phyloP scores from a whole-genome alignment of 345 rosid genomes.

The Durio zibethinus region DNA sequence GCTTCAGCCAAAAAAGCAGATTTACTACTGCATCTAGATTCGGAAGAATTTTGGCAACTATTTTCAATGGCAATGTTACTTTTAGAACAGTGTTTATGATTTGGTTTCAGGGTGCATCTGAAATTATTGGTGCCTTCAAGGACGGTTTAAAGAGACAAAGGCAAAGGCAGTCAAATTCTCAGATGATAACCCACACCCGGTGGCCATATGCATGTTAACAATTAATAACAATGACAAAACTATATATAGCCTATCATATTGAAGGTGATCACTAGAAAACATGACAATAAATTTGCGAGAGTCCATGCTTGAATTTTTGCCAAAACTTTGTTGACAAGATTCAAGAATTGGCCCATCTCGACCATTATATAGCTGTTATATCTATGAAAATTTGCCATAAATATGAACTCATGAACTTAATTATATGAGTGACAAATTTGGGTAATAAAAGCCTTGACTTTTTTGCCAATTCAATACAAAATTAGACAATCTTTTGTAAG shows the following conservation, averaged over 20 bases:
- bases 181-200: background rate
- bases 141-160: background rate
- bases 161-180: background rate
- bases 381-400: too few species aligned
- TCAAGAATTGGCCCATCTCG: background rate
- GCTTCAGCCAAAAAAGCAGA: background rate
- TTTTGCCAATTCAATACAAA: background rate
- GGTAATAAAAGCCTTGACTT: background rate
- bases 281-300: background rate
- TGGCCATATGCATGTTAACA: background rate
- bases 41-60: background rate
- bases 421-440: background rate
- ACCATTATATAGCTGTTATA: background rate
- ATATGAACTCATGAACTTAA: background rate
- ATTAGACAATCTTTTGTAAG: background rate
- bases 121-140: background rate
- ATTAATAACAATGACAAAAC: background rate
- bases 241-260: too few species aligned
- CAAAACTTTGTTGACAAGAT: background rate
- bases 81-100: background rate
- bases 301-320: background rate
- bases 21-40: background rate
- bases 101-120: background rate
- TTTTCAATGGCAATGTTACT: background rate
- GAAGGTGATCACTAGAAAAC: background rate